Percentiles rank a stretch among this genome's conserved stretches.
Conservation (phyloP, 805 yeast species). For the Nakazawaea wickerhamii region DNA sequence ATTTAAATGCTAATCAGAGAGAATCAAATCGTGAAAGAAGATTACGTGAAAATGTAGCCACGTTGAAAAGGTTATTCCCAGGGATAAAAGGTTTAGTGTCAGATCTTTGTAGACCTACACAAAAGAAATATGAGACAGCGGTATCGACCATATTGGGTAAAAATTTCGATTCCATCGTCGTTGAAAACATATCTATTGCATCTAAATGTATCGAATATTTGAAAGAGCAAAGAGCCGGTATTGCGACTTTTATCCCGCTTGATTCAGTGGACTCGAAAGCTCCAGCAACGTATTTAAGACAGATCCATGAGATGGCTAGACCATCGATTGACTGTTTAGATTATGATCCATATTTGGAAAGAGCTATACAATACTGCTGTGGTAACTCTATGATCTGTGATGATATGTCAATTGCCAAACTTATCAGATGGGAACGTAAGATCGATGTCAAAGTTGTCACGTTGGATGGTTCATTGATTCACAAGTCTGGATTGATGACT, state of each 20-base stretch:
- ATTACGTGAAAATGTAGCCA: constrained; percentile 66
- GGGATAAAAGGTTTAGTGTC: constrained; percentile 79
- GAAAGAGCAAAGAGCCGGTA: constrained; percentile 81
- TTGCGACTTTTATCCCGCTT: constrained; percentile 83
- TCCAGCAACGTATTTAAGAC: constrained; percentile 49
- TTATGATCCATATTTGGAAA: constrained; percentile 61
- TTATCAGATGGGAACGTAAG: constrained; percentile 60
- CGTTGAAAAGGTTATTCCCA: constrained; percentile 69
- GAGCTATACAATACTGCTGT: constrained; percentile 76
- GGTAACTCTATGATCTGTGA: constrained; percentile 80
- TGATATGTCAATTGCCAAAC: constrained; percentile 58
- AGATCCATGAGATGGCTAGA: constrained; percentile 45
- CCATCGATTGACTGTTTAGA: constrained; percentile 74
- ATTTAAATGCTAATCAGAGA: constrained; percentile 67
- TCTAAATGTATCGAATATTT: constrained; percentile 71
- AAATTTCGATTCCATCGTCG: constrained; percentile 77
- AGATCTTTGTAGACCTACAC: constrained; percentile 75
- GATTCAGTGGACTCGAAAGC: constrained; percentile 63
- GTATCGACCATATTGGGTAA: constrained; percentile 74
- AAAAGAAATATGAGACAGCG: constrained; percentile 67
- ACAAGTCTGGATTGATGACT: constrained; percentile 85
- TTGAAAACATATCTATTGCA: constrained; percentile 68
- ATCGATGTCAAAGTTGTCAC: constrained; percentile 68
- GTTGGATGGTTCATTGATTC: constrained; percentile 78
- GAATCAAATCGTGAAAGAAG: constrained; percentile 68